A percentile compares a stretch with the other conserved stretches of the same genome.
These are phyloP conservation scores for Corinectria fuckeliana DNA, from an alignment of 2,329 filamentous ascomycete genomes.

Conservation along the genomic window DNA sequence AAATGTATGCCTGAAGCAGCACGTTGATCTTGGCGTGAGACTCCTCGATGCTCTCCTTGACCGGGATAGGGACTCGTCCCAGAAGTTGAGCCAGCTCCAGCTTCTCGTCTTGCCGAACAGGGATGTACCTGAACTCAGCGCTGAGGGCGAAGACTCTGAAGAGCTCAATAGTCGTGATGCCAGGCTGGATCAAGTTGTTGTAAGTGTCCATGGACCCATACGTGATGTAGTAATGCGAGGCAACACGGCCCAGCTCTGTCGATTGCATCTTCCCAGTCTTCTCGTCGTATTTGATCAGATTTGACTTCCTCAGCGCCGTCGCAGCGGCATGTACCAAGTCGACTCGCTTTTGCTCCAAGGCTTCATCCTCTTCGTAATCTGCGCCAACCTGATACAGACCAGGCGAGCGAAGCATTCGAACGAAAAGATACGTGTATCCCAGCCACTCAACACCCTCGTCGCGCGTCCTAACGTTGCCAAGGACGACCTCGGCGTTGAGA, in stretches of 20 bases:
- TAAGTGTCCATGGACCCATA: constrained; percentile 97
- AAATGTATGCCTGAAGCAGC: constrained; percentile 94
- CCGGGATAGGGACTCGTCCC: constrained; percentile 88
- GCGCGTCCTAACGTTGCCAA: constrained; percentile 88
- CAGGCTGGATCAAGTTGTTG: constrained; percentile 92
- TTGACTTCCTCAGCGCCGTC: constrained; percentile 82
- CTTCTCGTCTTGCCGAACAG: constrained; percentile 96
- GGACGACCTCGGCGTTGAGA: constrained; percentile 92
- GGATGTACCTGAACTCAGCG: constrained; percentile 98
- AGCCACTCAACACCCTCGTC: constrained; percentile 99
- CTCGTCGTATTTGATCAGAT: constrained; percentile 93
- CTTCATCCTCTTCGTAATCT: constrained; percentile 92
- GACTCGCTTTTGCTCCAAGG: constrained; percentile 95
- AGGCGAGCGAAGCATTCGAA: constrained; percentile 95
- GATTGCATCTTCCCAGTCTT: constrained; percentile 87
- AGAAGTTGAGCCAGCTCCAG: constrained; percentile 92
- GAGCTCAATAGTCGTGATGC: constrained; percentile 90
- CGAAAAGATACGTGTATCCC: constrained; percentile 96
- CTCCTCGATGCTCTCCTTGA: constrained; percentile 97
- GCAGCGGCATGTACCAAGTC: constrained; percentile 96
- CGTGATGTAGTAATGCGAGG: constrained; percentile 98
- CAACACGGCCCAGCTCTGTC: constrained; percentile 93
- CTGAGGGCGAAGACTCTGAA: constrained; percentile 97
- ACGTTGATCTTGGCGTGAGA: constrained; percentile 98
- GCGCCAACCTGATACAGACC: constrained; percentile 94